phyloP scores from a whole-genome alignment of 768 basidiomycete species.

The Trametes coccinea region DNA sequence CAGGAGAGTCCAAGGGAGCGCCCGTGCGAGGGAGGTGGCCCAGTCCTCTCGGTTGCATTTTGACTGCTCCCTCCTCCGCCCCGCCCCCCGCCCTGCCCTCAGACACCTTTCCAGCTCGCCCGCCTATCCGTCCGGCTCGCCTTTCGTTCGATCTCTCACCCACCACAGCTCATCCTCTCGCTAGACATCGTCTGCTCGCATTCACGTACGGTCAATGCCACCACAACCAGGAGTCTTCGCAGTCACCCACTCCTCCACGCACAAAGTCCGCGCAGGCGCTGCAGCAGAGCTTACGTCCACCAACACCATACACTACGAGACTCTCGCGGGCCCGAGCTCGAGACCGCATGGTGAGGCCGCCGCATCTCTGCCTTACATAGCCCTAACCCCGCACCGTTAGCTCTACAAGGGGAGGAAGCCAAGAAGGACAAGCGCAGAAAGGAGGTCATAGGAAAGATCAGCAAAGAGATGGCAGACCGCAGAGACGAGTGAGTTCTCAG shows the following conservation, averaged over 20 bases:
- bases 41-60: constrained; percentile 9
- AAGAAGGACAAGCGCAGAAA: constrained; percentile 69
- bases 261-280: constrained; percentile 40
- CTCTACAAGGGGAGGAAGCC: constrained; percentile 39
- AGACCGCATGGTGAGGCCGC: constrained; percentile 37
- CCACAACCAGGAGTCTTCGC: constrained; percentile 72
- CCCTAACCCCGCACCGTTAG: constrained; percentile 13
- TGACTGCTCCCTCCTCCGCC: constrained; percentile 3
- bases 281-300: constrained; percentile 33
- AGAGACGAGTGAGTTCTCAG: constrained; percentile 64
- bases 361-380: not conserved
- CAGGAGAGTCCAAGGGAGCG: constrained; percentile 1
- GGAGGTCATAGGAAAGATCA: constrained; percentile 67
- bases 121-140: not conserved
- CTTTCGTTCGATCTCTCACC: not conserved
- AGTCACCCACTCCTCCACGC: constrained; percentile 53
- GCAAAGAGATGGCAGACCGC: constrained; percentile 73
- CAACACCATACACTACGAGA: constrained; percentile 37
- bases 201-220: constrained; percentile 46
- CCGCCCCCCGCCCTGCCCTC: not conserved
- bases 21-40: constrained; percentile 8
- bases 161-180: not conserved
- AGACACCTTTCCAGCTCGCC: not conserved
- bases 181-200: not conserved
- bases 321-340: constrained; percentile 45